phyloP scores from a whole-genome alignment of 2,329 filamentous ascomycete species.

The Gaeumannomyces sp. region DNA sequence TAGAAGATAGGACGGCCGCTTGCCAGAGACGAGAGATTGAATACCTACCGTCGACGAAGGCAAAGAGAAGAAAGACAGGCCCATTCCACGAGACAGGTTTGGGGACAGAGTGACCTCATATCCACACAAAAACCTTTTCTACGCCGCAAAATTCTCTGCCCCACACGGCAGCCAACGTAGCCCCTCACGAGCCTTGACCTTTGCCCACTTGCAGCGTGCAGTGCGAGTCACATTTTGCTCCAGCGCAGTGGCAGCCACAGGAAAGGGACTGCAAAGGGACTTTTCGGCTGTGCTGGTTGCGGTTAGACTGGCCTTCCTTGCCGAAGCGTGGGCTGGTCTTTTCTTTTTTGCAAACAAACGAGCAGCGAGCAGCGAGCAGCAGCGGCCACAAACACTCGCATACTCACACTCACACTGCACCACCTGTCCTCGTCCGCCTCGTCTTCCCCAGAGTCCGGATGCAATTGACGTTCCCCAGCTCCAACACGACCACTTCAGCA shows the following conservation, averaged over 20 bases:
- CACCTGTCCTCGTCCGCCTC: too few relatives aligned
- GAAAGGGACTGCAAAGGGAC: not conserved
- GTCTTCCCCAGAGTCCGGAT: not conserved
- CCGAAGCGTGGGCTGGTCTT: not conserved
- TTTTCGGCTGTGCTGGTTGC: not conserved
- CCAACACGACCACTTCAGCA: not conserved
- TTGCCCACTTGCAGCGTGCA: too few relatives aligned
- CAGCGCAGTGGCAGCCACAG: not conserved
- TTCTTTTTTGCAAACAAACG: conserved; percentile 1
- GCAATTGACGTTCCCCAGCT: not conserved
- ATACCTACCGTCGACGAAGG: not conserved
- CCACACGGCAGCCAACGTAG: not conserved
- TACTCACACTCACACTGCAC: not conserved
- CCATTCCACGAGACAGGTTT: too few relatives aligned
- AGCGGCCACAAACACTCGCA: not conserved
- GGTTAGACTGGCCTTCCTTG: not conserved
- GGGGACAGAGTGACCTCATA: conserved; percentile 4
- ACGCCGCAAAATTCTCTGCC: conserved; percentile 10
- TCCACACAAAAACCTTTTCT: conserved; percentile 7
- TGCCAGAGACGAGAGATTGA: not conserved
- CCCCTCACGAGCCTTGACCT: not conserved
- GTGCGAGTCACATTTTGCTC: not conserved
- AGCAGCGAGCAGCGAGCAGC: not conserved
- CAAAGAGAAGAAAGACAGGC: not conserved
- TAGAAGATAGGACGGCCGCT: not conserved